Evolutionary conservation across 2,329 filamentous ascomycete species (phyloP), one percentile per base, ranked within the genome.

Genomic region (Cucurbitaria berberidis): DNA sequence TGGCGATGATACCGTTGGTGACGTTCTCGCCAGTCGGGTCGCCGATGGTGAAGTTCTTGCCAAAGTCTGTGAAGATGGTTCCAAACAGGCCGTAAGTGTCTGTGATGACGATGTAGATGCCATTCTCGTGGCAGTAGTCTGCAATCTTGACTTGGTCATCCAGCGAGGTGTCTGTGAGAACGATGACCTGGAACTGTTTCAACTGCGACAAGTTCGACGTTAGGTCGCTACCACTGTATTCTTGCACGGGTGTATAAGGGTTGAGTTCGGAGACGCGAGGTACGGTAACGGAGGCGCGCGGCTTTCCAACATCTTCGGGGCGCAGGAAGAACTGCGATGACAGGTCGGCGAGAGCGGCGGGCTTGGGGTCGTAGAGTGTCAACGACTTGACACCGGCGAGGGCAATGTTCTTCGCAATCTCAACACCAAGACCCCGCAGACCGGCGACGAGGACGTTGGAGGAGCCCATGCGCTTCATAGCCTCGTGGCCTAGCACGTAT

Each of bases 401-500:
- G 55, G 95, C 95, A 70, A 99, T 91, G 72, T 99, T 99, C 84
- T 99, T 99, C 71, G 95, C 93, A 68, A 99, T 95, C 79, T 99
- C 95, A 50, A 97, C 93, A 80, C 95, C 95, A 35, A 99, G 85
- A 45, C 95, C 95, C 76, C 95, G 93, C 64, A 98, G 81, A 60
- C 95, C 95, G 58, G 93, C 89, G 51, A 99, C 84, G 47, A 99
- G 89, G 55, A 99, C 86, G 73, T 98, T 96, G 49, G 95, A 98
- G 57, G 92, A 90, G 70, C 93, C 86, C 95, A 99, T 99, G 70
- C 95, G 92, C 84, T 96, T 98, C 95, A 99, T 99, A 63, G 95
- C 86, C 76, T 89, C 86, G 72, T 89, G 86, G 50, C 95, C 86
- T 50, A 89, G 83, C 50, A 89, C 86, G 67, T 89, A 89, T 45